Evolutionary conservation across 2,329 filamentous ascomycete genomes (phyloP), one percentile per base, ranked within the genome.

Genomic region (Aurifilum marmelostoma): DNA sequence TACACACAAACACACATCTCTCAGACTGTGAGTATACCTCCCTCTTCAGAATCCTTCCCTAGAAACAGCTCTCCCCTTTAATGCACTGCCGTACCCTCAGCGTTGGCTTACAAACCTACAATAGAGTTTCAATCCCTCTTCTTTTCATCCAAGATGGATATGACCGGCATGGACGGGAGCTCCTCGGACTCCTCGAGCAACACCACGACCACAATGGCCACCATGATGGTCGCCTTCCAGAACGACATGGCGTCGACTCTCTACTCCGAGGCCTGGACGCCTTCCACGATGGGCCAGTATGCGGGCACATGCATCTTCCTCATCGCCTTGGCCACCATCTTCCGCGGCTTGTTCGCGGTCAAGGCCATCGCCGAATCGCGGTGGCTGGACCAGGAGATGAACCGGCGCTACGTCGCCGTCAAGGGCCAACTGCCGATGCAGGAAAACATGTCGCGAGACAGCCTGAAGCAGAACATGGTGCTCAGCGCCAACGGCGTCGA

Each of bases 271-370:
- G 78, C 83, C 65, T 98, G 94, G 93, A 91, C 91, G 2, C 95
- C 95, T 6, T 80, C 77, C 37, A 89, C 82, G 47, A 82, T 85
- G 7, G 93, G 91, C 74, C 82, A 86, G 70, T 98, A 97, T 80
- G 93, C 93, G 1, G 95, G 89, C 67, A 97, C 93, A 37, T 97
- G 95, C 83, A 92, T 97, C 78, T 97, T 97, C 81, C 86, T 97
- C 69, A 89, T 97, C 77, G 74, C 91, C 59, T 89, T 98, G 65
- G 90, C 89, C 70, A 83, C 90, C 71, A 75, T 91, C 68, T 89
- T 91, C 76, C 91, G 94, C 65, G 81, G 84, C 27, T 83, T 97
- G 21, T 82, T 95, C 64, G 94, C 94, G 2, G 83, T 87, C 74
- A 93, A 93, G 77, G 88, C 81, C 81, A 88, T 82, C 79, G 86